A percentile compares a stretch with the other conserved stretches of the same genome.
phyloP scores from a whole-genome alignment of 371 early-diverging fungal species.

The Chytridiales sp. region DNA sequence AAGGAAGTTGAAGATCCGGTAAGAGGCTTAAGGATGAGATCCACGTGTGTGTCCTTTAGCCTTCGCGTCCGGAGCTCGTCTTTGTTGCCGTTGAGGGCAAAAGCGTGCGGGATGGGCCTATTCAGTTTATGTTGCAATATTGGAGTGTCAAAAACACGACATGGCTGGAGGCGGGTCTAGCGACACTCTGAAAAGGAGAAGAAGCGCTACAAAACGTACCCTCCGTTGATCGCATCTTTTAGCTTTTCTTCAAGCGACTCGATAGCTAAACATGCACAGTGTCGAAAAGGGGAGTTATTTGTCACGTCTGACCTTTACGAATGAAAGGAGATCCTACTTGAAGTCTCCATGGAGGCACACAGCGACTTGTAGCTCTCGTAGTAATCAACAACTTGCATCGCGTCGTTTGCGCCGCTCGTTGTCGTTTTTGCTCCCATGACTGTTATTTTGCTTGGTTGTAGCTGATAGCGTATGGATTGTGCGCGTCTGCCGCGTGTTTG shows the following conservation, averaged over 20 bases:
- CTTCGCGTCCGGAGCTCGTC: constrained; percentile 30
- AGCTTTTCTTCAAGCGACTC: constrained; percentile 13
- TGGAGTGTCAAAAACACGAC: too few species aligned
- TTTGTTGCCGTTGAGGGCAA: constrained; percentile 32
- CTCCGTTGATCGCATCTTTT: constrained; percentile 39
- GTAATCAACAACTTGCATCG: constrained; percentile 39
- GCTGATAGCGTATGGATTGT: not conserved
- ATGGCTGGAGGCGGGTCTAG: too few species aligned
- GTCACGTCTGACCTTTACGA: not conserved
- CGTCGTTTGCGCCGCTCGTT: not conserved
- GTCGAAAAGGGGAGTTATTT: too few species aligned
- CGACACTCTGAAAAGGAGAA: too few species aligned
- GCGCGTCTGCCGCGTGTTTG: too few species aligned
- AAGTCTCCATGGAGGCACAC: constrained; percentile 19
- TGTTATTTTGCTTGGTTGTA: not conserved
- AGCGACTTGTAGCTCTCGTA: constrained; percentile 32
- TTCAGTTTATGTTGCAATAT: too few species aligned
- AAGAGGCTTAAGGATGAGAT: constrained; percentile 27
- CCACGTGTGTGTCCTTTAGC: constrained; percentile 30
- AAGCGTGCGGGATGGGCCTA: constrained; percentile 29
- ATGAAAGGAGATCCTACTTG: constrained; percentile 5
- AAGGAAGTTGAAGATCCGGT: constrained; percentile 28
- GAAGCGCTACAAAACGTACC: constrained; percentile 16
- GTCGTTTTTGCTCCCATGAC: not conserved
- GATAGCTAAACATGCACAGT: constrained; percentile 6